Evolutionary conservation across 306 rosid species (phyloP).

Genomic region (Cicer arietinum): DNA sequence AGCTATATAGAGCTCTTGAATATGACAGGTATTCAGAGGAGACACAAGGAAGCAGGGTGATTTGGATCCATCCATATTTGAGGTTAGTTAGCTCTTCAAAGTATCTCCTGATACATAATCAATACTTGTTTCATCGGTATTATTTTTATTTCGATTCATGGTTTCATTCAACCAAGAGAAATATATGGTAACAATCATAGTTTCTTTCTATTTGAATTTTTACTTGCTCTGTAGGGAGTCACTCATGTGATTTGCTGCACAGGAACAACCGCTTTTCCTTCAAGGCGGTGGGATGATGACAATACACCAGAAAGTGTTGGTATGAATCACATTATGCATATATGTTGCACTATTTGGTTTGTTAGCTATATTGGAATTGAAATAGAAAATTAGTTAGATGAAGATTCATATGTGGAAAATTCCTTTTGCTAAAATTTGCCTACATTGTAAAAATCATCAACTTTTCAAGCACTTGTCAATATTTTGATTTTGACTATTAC

Average conservation of each 20-base stretch:
- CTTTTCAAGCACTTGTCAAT: slow-evolving; percentile 9
- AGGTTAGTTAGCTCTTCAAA: slow-evolving; percentile 63
- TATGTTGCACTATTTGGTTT: slow-evolving; percentile 13
- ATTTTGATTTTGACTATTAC: slow-evolving; percentile 35
- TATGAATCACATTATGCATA: slow-evolving; percentile 47
- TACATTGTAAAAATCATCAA: not conserved
- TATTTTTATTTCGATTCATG: slow-evolving; percentile 8
- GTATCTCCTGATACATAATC: not conserved
- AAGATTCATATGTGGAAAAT: slow-evolving; percentile 29
- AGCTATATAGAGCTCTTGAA: slow-evolving; percentile 44
- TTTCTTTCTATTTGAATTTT: slow-evolving; percentile 19
- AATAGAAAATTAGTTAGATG: slow-evolving; percentile 37
- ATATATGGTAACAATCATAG: slow-evolving; percentile 23
- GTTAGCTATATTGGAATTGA: slow-evolving; percentile 27
- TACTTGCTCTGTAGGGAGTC: slow-evolving; percentile 70
- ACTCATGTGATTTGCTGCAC: slow-evolving; percentile 97
- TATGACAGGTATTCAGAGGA: slow-evolving; percentile 72
- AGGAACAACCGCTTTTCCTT: slow-evolving; percentile 97
- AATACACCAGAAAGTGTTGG: slow-evolving; percentile 95
- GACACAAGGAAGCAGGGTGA: slow-evolving; percentile 79
- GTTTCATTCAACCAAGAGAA: slow-evolving; percentile 15
- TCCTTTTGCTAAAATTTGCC: slow-evolving; percentile 11
- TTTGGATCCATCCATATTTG: slow-evolving; percentile 79
- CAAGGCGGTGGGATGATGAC: slow-evolving; percentile 87
- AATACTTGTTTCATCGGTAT: slow-evolving; percentile 12